Conservation (phyloP, 2,329 filamentous ascomycete genomes). For the Anisogramma anomala region DNA sequence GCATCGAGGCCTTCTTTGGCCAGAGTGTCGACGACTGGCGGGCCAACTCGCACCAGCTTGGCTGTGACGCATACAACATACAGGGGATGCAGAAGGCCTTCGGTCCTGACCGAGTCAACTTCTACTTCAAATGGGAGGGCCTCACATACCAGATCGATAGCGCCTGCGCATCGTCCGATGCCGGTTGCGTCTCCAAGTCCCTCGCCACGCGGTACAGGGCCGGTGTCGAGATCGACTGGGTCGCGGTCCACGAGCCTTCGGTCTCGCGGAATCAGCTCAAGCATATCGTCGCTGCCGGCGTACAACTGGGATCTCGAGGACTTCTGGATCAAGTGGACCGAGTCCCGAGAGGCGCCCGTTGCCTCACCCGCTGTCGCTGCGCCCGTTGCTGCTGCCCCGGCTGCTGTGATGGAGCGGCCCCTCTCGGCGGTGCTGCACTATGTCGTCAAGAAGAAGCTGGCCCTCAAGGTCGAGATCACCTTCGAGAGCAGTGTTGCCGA, state of each 20-base stretch:
- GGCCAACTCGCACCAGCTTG: slow-evolving; percentile 8
- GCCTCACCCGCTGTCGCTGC: not conserved
- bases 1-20: slow-evolving; percentile 28
- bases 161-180: slow-evolving; percentile 28
- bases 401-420: not conserved
- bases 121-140: slow-evolving; percentile 27
- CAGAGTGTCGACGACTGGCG: slow-evolving; percentile 15
- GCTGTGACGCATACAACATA: slow-evolving; percentile 28
- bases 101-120: slow-evolving; percentile 21
- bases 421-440: slow-evolving; percentile 10
- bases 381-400: not conserved
- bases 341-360: slow-evolving; percentile 4
- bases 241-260: slow-evolving; percentile 4
- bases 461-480: slow-evolving; percentile 9
- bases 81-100: slow-evolving; percentile 22
- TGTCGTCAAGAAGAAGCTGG: slow-evolving; percentile 8
- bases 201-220: slow-evolving; percentile 7
- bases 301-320: slow-evolving; percentile 13
- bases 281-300: slow-evolving; percentile 5
- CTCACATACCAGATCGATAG: slow-evolving; percentile 24
- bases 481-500: slow-evolving; percentile 9
- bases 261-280: slow-evolving; percentile 5
- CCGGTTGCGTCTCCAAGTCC: slow-evolving; percentile 5
- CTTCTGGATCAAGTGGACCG: slow-evolving; percentile 11
- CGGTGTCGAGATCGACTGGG: slow-evolving; percentile 10